These are phyloP conservation scores for Rhizoctonia solani DNA, from an alignment of 1,284 basidiomycete species.

Conservation along the genomic window DNA sequence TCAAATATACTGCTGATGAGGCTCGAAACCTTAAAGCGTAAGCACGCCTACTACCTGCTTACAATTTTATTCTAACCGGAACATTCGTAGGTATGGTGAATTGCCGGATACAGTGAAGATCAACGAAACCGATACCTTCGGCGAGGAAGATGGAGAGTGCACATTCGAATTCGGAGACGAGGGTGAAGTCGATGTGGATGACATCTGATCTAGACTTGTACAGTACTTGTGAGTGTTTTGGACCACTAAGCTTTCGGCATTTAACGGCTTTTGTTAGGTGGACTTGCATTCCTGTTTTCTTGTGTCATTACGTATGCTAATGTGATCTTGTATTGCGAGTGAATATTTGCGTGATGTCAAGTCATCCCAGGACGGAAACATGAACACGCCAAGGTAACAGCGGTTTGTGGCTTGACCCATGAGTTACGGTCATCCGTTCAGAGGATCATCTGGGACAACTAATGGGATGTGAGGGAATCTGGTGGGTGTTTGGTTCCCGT, in stretches of 20 bases:
- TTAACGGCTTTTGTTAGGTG: slow-evolving; percentile 6
- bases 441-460: too few species aligned
- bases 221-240: background rate
- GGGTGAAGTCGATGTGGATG: slow-evolving; percentile 59
- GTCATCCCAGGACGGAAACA: background rate
- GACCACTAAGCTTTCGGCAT: too few species aligned
- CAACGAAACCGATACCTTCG: slow-evolving; percentile 95
- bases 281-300: slow-evolving; percentile 10
- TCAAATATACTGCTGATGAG: slow-evolving; percentile 97
- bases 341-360: background rate
- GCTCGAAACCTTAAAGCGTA: slow-evolving; percentile 72
- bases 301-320: slow-evolving; percentile 23
- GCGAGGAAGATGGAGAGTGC: slow-evolving; percentile 87
- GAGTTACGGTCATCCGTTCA: too few species aligned
- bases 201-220: slow-evolving; percentile 51
- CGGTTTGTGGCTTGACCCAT: too few species aligned
- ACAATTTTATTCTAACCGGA: background rate
- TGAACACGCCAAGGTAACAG: too few species aligned
- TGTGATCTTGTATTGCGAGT: slow-evolving; percentile 21
- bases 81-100: slow-evolving; percentile 58
- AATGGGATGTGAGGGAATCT: too few species aligned
- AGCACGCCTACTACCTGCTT: background rate
- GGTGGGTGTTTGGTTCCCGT: too few species aligned
- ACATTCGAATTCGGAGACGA: slow-evolving; percentile 87
- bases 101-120: slow-evolving; percentile 98